These are phyloP conservation scores for Dacryopinax primogenitus DNA, from an alignment of 768 basidiomycete genomes.

Conservation along the genomic window DNA sequence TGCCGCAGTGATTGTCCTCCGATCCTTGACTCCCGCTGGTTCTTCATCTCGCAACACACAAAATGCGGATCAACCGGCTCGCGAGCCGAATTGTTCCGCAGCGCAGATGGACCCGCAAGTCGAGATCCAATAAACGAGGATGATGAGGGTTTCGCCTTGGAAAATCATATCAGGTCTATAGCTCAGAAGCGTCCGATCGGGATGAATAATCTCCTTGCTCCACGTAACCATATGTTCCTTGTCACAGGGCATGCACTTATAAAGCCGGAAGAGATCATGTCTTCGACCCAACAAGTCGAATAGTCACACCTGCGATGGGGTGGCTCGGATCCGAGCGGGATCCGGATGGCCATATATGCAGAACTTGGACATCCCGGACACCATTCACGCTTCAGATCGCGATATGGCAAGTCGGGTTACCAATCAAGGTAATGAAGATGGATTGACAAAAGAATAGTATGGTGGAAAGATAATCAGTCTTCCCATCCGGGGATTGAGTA, in stretches of 20 bases:
- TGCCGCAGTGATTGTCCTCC: not conserved
- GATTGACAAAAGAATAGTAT: not conserved
- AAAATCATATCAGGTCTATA: too few species aligned
- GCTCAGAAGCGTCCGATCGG: too few species aligned
- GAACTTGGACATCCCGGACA: not conserved
- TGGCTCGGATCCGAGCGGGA: not conserved
- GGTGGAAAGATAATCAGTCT: not conserved
- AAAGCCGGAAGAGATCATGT: not conserved
- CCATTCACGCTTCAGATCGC: not conserved
- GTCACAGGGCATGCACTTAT: conserved; percentile 5
- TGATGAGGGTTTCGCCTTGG: too few species aligned
- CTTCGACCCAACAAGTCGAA: not conserved
- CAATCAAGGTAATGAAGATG: not conserved
- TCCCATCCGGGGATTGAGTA: not conserved
- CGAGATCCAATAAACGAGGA: too few species aligned
- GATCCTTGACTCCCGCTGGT: not conserved
- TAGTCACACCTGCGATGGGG: not conserved
- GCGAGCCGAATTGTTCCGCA: not conserved
- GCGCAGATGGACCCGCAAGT: too few species aligned
- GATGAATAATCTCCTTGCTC: too few species aligned
- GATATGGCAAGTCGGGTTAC: not conserved
- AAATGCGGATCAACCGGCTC: not conserved
- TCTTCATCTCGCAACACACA: not conserved
- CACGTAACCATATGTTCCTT: not conserved
- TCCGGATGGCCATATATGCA: not conserved